phyloP scores from a whole-genome alignment of 176 grass and related monocot genomes.

The Phoenix roebelenii region DNA sequence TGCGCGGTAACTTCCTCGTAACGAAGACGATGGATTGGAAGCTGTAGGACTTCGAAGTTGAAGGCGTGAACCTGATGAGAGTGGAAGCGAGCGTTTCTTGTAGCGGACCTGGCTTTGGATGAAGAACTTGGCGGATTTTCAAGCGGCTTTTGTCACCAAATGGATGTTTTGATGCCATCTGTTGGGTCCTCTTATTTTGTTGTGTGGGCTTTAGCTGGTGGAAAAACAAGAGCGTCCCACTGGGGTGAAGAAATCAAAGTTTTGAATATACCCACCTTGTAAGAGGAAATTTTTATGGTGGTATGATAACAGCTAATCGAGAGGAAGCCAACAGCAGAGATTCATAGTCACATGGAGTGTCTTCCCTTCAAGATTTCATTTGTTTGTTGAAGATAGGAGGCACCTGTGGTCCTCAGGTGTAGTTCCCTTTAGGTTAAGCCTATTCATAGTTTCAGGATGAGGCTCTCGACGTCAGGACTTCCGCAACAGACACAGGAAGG shows the following conservation, averaged over 20 bases:
- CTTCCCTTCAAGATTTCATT: neutral
- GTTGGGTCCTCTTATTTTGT: conserved; percentile 11
- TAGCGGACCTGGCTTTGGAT: conserved; percentile 47
- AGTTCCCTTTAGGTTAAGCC: neutral
- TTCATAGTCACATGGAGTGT: neutral
- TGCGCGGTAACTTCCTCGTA: neutral
- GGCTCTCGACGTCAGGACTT: conserved; percentile 3
- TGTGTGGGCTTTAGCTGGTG: neutral
- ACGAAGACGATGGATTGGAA: neutral
- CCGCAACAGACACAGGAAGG: conserved; percentile 13
- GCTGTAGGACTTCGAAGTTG: neutral
- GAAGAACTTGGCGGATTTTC: neutral
- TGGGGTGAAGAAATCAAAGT: conserved; percentile 5
- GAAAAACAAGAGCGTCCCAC: conserved; percentile 3
- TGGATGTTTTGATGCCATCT: conserved; percentile 5
- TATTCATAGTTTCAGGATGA: conserved; percentile 4
- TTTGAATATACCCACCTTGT: neutral
- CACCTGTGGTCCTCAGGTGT: neutral
- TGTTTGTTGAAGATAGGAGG: conserved; percentile 5
- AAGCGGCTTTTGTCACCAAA: conserved; percentile 3
- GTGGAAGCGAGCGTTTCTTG: conserved; percentile 23
- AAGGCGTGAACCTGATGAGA: conserved; percentile 12
- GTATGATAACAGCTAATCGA: neutral
- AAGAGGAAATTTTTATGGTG: no score
- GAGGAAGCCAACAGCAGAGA: neutral